Evolutionary conservation across 2,329 filamentous ascomycete genomes (phyloP), one percentile per base, ranked within the genome.

Genomic region (Talaromyces islandicus): DNA sequence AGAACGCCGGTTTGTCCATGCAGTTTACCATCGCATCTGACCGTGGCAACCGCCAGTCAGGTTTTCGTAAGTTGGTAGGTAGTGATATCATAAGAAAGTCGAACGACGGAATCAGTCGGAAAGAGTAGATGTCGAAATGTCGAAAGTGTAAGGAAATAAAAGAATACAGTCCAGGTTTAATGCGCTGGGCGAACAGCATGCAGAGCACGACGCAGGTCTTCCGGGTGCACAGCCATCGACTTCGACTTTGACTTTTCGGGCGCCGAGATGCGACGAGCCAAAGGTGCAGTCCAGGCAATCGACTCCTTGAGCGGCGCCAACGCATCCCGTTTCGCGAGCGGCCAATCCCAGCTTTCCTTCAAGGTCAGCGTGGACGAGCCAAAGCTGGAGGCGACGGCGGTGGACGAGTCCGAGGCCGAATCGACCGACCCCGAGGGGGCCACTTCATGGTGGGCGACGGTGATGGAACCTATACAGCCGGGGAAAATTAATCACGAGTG

Each of bases 151-250:
- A 35, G 14, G 12, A 17, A 38, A n/a, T 38, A 17, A 7, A 17
- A 25, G 19, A 21, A 17, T 17, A 19, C 1, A 12, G n/a, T n/a
- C n/a, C 7, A 1, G 10, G 2, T n/a, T 63, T 61, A 69, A 38
- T 62, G 64, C 64, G 67, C 72, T 58, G 74, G 67, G 61, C 71
- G 70, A 56, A 75, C 68, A 56, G 72, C 71, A 65, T 67, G 69
- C 69, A 76, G 69, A 61, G 73, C 73, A 58, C 71, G 69, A 29
- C 68, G 64, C 64, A 76, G 65, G 63, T 75, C 70, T 7, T 75
- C 70, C 9, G 73, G 71, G 17, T 69, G 61, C 55, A 76, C 74
- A 3, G 72, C 71, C 54, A 69, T 64, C 9, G 65, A 64, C 50
- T 30, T 30, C 7, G 29, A 30, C 32, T 65, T 68, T 7, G 29